These are phyloP conservation scores for Chaetomium sp. DNA, from an alignment of 2,329 filamentous ascomycete genomes.

Conservation along the genomic window DNA sequence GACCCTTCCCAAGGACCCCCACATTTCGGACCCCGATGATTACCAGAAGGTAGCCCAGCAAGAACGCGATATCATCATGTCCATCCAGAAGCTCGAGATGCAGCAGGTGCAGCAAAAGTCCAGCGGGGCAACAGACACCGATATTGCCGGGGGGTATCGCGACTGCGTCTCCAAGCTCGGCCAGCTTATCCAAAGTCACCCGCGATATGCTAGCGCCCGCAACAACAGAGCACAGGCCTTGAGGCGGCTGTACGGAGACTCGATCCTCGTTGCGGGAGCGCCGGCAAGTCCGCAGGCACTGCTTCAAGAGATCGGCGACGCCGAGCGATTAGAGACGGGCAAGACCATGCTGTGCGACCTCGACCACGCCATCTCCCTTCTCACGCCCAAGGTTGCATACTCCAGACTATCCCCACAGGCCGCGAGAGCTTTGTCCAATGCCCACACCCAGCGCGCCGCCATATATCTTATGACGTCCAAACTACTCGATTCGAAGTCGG, in stretches of 20 bases:
- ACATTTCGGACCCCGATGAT: slow-evolving; percentile 52
- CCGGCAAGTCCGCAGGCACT: slow-evolving; percentile 46
- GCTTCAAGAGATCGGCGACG: slow-evolving; percentile 42
- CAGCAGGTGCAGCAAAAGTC: slow-evolving; percentile 50
- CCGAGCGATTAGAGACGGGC: slow-evolving; percentile 46
- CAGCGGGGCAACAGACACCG: slow-evolving; percentile 37
- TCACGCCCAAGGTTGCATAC: slow-evolving; percentile 55
- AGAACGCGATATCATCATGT: slow-evolving; percentile 57
- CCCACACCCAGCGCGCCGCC: slow-evolving; percentile 71
- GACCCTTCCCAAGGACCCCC: slow-evolving; percentile 58
- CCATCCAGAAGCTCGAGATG: slow-evolving; percentile 58
- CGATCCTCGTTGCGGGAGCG: slow-evolving; percentile 51
- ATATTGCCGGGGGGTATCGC: slow-evolving; percentile 51
- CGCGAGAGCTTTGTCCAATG: slow-evolving; percentile 66
- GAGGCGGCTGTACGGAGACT: slow-evolving; percentile 64
- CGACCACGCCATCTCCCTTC: slow-evolving; percentile 58
- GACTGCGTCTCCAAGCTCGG: slow-evolving; percentile 53
- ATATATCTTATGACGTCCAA: slow-evolving; percentile 64
- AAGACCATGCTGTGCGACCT: slow-evolving; percentile 55
- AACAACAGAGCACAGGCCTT: slow-evolving; percentile 74
- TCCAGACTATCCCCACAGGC: slow-evolving; percentile 63
- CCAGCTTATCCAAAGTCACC: slow-evolving; percentile 58
- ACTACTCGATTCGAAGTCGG: slow-evolving; percentile 41
- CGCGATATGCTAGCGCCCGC: slow-evolving; percentile 70
- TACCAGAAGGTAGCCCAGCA: slow-evolving; percentile 55